Base-by-base conservation (phyloP, 352 stramenopile genomes). In the Phytophthora uliginosa region DNA sequence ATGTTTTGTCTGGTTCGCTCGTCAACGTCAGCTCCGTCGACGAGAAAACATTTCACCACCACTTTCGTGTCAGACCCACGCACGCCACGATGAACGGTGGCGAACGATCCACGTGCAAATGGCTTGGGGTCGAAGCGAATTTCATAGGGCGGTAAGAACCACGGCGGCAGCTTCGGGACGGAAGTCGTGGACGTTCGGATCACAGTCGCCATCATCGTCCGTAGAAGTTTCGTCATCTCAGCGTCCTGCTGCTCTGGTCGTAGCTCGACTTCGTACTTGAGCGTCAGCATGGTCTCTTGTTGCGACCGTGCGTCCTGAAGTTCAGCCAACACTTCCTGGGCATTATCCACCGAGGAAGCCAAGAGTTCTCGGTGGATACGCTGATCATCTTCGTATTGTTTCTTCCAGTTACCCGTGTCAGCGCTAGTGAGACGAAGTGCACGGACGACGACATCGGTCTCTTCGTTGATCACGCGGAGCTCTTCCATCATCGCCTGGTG, bases 31-130 rank as follows among this genome's bases (percentile, higher is more conserved):
- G 52, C 28, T 2, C 38, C 65, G 13, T 79, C 70, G 5, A 73
- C 45, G 5, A 68, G 26, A 6, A 81, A 71, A 8, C 62, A 75
- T 50, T 82, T 83, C 18, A 87, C 75, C 2, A 87, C 75, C 4
- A 87, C 73, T 0, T 54, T 62, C 0, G 70, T 76, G 10, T 63
- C 67, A 6, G 57, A 4, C 6, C 70, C 63, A 64, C 64, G 76
- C 2, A 66, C 50, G 0, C 77, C 73, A 53, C 54, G 77, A 40
- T 81, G 67, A 0, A 77, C 40, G 0, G 59, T 63, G 2, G 59
- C 73, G 28, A 74, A 81, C 1, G 77, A 76, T 5, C 73, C 73
- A 31, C 50, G 15, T 0, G 66, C 66, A 48, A 81, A 83, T 15
- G 59, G 59, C 15, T 68, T 18, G 0, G 24, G 26, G 4, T 66